These are phyloP conservation scores for Helianthus tuberosus DNA, from an alignment of 129 eudicot genomes.

Conservation along the genomic window DNA sequence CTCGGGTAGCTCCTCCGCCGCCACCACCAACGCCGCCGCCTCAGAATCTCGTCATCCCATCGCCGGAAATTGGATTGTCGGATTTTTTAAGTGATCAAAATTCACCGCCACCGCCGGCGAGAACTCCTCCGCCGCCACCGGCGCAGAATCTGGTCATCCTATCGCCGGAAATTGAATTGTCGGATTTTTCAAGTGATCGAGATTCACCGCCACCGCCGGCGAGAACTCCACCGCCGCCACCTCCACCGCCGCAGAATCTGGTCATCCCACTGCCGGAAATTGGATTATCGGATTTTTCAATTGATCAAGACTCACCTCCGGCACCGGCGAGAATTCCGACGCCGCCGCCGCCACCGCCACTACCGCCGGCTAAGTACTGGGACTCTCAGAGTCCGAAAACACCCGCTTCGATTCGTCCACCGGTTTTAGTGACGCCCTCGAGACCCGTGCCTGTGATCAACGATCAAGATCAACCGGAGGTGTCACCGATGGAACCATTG, in stretches of 20 bases:
- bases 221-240: conserved; percentile 12
- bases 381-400: conserved; percentile 25
- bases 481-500: conserved; percentile 67
- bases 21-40: conserved; percentile 29
- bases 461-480: conserved; percentile 37
- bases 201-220: conserved; percentile 31
- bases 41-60: neutral
- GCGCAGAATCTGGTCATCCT: conserved; percentile 5
- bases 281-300: conserved; percentile 37
- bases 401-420: conserved; percentile 42
- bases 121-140: conserved; percentile 14
- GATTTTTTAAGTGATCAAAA: conserved; percentile 28
- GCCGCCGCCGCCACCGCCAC: too few relatives aligned
- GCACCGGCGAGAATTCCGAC: conserved; percentile 26
- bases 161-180: conserved; percentile 38
- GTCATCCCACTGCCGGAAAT: conserved; percentile 28
- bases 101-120: conserved; percentile 31
- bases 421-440: conserved; percentile 47
- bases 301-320: conserved; percentile 24
- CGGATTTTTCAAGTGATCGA: conserved; percentile 36
- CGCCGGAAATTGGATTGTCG: conserved; percentile 42
- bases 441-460: conserved; percentile 40
- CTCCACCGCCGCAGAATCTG: conserved; percentile 35
- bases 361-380: conserved; percentile 44
- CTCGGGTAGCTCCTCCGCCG: conserved; percentile 31